Evolutionary conservation across 805 yeast species (phyloP), one percentile per base, ranked within the genome.

Genomic region (Monosporozyma siamensis): DNA sequence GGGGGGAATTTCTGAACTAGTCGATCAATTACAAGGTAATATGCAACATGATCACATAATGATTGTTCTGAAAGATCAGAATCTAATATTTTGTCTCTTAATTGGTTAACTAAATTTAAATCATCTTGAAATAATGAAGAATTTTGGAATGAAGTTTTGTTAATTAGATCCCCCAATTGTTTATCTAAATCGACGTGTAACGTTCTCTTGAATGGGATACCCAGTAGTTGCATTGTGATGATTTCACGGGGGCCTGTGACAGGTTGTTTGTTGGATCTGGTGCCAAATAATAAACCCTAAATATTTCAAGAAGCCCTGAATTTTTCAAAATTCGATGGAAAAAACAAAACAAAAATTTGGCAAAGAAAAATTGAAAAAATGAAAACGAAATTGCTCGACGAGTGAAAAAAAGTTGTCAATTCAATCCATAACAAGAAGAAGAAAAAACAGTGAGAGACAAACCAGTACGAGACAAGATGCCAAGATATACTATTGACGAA

Each of bases 401-500:
- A n/a, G n/a, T n/a, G n/a, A n/a, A n/a, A n/a, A n/a, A n/a, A n/a
- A n/a, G n/a, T n/a, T n/a, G n/a, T n/a, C n/a, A n/a, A n/a, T n/a
- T n/a, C n/a, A n/a, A n/a, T n/a, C n/a, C n/a, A n/a, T n/a, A n/a
- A 31, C 14, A 4, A 24, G 30, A 6, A 30, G 29, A 31, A 24
- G 18, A 14, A 25, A n/a, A 6, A 30, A 17, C 34, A 17, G 22
- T 29, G 6, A 15, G 7, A 15, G 5, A 15, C 21, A 30, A 7
- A 8, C n/a, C 32, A 15, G 3, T n/a, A n/a, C 10, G 12, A 11
- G 15, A 12, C 32, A 30, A 12, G 34, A 48, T 48, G 51, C 41
- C 38, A 34, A 48, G 42, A 37, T 83, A 82, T 67, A 78, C 87
- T 35, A 81, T 78, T 60, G 85, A 81, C 62, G 79, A 81, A 66